Evolutionary conservation across 306 rosid genomes (phyloP), one percentile per base, ranked within the genome.

Genomic region (Dalbergia cultrata): DNA sequence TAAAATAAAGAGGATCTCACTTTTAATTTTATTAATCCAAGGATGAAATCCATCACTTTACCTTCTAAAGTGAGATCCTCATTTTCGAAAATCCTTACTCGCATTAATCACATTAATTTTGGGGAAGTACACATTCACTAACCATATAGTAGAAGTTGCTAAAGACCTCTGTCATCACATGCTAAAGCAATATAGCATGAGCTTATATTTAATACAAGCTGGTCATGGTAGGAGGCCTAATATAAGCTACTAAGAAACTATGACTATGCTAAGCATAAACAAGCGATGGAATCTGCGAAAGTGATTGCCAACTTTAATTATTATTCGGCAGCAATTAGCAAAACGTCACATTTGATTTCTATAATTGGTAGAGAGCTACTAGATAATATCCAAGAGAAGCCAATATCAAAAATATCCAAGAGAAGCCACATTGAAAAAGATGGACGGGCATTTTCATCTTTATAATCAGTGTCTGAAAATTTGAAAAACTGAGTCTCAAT

Each of bases 291-390:
- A 43, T 13, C 6, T 18, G 13, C 7, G 54, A 67, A 57, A 34
- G 43, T 35, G 62, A 67, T 61, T 44, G 71, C 44, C 76, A 72
- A 18, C 58, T 8, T 1, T 34, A 22, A 37, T 37, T 56, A 52
- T 26, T 26, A 45, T 50, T 35, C 8, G 9, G 67, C 35, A 13
- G 80, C 67, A 34, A 33, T 67, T 64, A 68, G 61, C 52, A 72
- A 74, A 81, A 72, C n/a, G 77, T 72, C 74, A 19, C 76, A 18
- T 64, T 70, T 71, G 37, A 5, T n/a, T 71, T 56, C 59, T 56
- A 52, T 34, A 45, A 65, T 44, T 54, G 41, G 47, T 34, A 16
- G 35, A 76, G 9, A 64, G 5, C 41, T 60, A 37, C 12, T 14
- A 31, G 8, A 26, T 47, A 13, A 26, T 21, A 78, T 59, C 53